phyloP scores from a whole-genome alignment of 495 filamentous ascomycete genomes.

The Podospora comata region DNA sequence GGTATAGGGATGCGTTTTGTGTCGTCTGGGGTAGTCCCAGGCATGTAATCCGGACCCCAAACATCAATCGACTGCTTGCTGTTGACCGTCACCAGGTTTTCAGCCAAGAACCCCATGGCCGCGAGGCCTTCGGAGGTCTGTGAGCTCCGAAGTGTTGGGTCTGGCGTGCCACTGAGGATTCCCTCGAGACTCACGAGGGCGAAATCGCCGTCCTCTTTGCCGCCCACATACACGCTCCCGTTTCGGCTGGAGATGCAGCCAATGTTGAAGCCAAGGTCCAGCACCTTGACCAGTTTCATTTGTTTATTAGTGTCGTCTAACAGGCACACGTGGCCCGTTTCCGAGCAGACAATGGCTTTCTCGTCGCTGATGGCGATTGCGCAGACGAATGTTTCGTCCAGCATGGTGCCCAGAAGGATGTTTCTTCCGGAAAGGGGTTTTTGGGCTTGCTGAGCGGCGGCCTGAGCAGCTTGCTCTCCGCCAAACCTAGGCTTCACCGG shows the following conservation, averaged over 20 bases:
- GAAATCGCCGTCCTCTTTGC: constrained; percentile 43
- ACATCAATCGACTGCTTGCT: constrained; percentile 68
- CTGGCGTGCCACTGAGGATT: constrained; percentile 34
- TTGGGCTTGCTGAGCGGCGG: constrained; percentile 35
- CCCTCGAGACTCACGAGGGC: constrained; percentile 38
- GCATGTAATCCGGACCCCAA: constrained; percentile 45
- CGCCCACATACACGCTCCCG: constrained; percentile 40
- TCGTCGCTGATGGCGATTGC: constrained; percentile 69
- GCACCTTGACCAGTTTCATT: constrained; percentile 62
- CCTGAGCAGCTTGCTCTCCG: constrained; percentile 37
- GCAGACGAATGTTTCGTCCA: constrained; percentile 79
- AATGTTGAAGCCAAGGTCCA: constrained; percentile 60
- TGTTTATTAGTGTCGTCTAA: constrained; percentile 73
- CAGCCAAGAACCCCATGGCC: constrained; percentile 67
- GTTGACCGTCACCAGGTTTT: constrained; percentile 73
- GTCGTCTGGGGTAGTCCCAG: constrained; percentile 28
- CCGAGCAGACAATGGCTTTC: constrained; percentile 68
- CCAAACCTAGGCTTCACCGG: constrained; percentile 47
- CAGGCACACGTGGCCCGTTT: constrained; percentile 69
- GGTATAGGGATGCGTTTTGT: constrained; percentile 47
- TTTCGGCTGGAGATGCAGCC: constrained; percentile 55
- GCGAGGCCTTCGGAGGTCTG: constrained; percentile 37
- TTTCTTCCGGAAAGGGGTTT: constrained; percentile 60
- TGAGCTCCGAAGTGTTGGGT: constrained; percentile 29
- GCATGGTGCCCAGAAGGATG: constrained; percentile 70